phyloP scores from a whole-genome alignment of 169 alveolate genomes.

The Neospora caninum region DNA sequence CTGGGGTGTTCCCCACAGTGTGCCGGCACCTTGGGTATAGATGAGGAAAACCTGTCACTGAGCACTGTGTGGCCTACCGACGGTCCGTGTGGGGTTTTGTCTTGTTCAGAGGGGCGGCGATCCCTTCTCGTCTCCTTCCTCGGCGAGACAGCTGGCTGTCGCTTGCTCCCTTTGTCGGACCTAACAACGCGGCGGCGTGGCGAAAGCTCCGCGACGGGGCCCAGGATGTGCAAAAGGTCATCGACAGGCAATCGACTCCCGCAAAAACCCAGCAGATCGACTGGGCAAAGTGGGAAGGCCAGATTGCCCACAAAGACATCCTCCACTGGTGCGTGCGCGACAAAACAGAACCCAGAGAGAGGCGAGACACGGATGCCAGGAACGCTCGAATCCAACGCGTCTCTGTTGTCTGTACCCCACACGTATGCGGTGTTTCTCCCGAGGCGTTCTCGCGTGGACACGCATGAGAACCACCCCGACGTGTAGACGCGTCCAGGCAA shows the following conservation, averaged over 20 bases:
- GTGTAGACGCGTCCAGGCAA: too few relatives aligned
- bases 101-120: background rate
- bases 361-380: too few relatives aligned
- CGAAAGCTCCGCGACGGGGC: background rate
- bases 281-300: slow-evolving; percentile 9
- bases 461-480: too few relatives aligned
- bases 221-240: background rate
- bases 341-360: too few relatives aligned
- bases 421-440: too few relatives aligned
- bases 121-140: background rate
- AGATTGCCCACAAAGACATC: background rate
- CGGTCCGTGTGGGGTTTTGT: background rate
- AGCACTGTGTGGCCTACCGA: background rate
- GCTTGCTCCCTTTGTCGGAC: slow-evolving; percentile 6
- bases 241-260: background rate
- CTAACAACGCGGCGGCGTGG: background rate
- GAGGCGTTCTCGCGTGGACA: too few relatives aligned
- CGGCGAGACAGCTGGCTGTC: slow-evolving; percentile 28
- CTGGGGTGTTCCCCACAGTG: too few relatives aligned
- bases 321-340: background rate
- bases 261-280: background rate
- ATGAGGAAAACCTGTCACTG: too few relatives aligned
- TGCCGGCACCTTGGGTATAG: too few relatives aligned
- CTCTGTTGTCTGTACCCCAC: too few relatives aligned
- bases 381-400: too few relatives aligned